Evolutionary conservation across 495 filamentous ascomycete species (phyloP).

Genomic region (Neurospora sp.): DNA sequence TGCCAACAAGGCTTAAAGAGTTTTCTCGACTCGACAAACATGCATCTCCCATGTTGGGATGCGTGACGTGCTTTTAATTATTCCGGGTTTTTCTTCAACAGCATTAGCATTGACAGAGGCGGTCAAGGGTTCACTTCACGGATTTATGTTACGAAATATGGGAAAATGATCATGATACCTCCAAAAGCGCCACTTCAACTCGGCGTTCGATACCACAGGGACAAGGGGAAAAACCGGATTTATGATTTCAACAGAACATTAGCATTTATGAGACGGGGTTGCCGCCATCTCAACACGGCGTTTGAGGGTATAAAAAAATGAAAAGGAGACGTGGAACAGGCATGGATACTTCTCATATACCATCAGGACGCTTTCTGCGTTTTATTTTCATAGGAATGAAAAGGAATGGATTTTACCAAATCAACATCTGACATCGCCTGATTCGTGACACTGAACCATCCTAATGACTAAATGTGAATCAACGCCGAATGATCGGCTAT

Average conservation of each 20-base stretch:
- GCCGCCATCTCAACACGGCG: conserved; percentile 26
- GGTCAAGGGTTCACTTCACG: conserved; percentile 18
- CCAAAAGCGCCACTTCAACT: conserved; percentile 24
- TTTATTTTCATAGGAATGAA: not conserved
- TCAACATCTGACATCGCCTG: not conserved
- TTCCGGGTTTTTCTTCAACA: conserved; percentile 29
- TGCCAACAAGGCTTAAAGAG: conserved; percentile 35
- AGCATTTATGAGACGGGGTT: conserved; percentile 17
- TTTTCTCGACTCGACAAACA: not conserved
- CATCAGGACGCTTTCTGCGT: not conserved
- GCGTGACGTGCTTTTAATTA: conserved; percentile 4
- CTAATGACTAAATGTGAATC: not conserved
- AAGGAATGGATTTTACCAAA: not conserved
- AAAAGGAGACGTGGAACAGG: conserved; percentile 7
- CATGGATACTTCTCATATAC: not conserved
- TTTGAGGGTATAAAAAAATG: conserved; percentile 14
- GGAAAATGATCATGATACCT: conserved; percentile 25
- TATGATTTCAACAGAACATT: conserved; percentile 22
- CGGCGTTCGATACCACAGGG: conserved; percentile 17
- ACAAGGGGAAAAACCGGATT: conserved; percentile 19
- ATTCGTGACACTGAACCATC: not conserved
- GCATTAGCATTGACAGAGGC: conserved; percentile 24
- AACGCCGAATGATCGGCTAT: no score
- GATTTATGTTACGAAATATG: conserved; percentile 16
- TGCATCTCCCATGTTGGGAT: conserved; percentile 4